Conservation (phyloP, 2,329 filamentous ascomycete species). For the Trichophyton benhamiae region DNA sequence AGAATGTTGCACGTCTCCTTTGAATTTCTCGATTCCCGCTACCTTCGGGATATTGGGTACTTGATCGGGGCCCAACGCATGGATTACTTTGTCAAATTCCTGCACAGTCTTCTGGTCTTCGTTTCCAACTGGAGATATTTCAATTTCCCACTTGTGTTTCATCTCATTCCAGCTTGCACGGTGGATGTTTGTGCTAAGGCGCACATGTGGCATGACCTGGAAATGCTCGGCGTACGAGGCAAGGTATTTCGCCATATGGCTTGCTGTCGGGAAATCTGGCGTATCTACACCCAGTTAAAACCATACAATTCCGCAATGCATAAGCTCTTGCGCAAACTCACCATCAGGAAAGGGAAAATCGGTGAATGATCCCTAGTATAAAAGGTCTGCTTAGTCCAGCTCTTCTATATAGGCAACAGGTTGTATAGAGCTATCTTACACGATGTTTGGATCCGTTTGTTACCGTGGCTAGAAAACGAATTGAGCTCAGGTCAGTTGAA, state of each 20-base stretch:
- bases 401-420: background rate
- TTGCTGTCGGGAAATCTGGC: slow-evolving; percentile 4
- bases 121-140: background rate
- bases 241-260: slow-evolving; percentile 14
- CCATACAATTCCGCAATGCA: background rate
- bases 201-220: slow-evolving; percentile 5
- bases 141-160: slow-evolving; percentile 12
- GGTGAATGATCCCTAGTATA: background rate
- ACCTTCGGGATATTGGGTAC: slow-evolving; percentile 15
- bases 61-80: slow-evolving; percentile 20
- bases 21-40: slow-evolving; percentile 13
- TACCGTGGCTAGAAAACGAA: background rate
- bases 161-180: slow-evolving; percentile 8
- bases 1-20: background rate
- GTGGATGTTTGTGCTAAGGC: slow-evolving; percentile 9
- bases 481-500: background rate
- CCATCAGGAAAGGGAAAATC: background rate
- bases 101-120: background rate
- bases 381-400: background rate
- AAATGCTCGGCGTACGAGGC: slow-evolving; percentile 13
- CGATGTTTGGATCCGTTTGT: background rate
- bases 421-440: background rate
- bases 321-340: background rate
- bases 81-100: slow-evolving; percentile 26
- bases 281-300: slow-evolving; percentile 5